Base-by-base conservation (phyloP, 495 filamentous ascomycete species). In the Hyphodiscus hymeniophilus region DNA sequence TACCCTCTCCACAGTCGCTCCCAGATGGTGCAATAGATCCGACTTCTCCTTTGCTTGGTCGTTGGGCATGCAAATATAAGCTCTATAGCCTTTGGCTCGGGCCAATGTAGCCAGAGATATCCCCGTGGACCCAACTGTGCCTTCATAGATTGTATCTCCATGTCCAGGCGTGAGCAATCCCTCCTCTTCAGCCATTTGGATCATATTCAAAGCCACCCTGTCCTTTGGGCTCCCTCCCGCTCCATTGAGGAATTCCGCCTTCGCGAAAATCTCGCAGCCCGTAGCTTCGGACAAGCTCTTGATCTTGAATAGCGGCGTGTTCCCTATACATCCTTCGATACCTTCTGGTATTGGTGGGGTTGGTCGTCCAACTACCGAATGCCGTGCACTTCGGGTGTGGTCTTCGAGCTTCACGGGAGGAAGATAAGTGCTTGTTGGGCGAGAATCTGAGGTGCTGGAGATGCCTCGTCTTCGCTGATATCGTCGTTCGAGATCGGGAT, bases 201-300 rank as follows among this genome's bases (percentile, higher is more conserved):
- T 92, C 71, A 95, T 91, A 63, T 78, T 86, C 31, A 96, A 67
- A 4, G 94, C 92, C 3, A 97, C 92, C 24, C 92, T 79, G 62
- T 99, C 92, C 60, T 99, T 99, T 13, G 94, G 89, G 56, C 87
- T 94, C 47, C 86, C 85, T 11, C 94, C 94, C n/a, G 88, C 89
- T 35, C 89, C 89, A 68, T 96, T 95, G 36, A 99, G 73, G 56
- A 91, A 95, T 81, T 99, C 92, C 34, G 90, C 89, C 64, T 99
- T 99, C 46, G 79, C 94, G 8, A 97, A 71, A 62, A 99, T 97
- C 47, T 81, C 81, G 60, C 92, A 91, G 17, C 89, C 89, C 1
- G 92, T 96, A n/a, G 81, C 90, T 17, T 89, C 84, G 3, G 85
- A 94, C 26, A 99, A 74, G 38, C 82, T 87, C 60, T 84, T 88